Percentiles rank a stretch among this genome's conserved stretches.
phyloP scores from a whole-genome alignment of 2,329 filamentous ascomycete genomes.

The Ophiostoma montium region DNA sequence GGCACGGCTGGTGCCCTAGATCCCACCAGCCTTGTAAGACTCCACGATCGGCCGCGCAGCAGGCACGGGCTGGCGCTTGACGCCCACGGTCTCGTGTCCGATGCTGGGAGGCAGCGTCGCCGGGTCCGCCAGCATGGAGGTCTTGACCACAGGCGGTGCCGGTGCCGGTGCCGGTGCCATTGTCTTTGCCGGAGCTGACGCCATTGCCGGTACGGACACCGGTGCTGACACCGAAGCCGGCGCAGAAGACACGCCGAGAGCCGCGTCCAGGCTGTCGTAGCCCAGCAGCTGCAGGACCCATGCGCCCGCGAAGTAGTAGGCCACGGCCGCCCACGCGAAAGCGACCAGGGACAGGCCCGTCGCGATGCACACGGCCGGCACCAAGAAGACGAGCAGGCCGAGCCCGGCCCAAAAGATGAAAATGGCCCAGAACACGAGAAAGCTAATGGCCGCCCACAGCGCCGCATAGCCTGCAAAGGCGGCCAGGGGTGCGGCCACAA shows the following conservation, averaged over 20 bases:
- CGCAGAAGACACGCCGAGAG: background rate
- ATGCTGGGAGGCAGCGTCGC: no score
- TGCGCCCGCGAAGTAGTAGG: background rate
- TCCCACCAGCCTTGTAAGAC: no score
- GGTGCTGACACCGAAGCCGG: no score
- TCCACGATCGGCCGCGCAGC: no score
- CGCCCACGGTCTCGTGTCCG: background rate
- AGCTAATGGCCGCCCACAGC: constrained; percentile 8
- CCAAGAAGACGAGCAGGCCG: constrained; percentile 9
- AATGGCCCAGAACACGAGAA: constrained; percentile 10
- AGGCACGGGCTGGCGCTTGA: background rate
- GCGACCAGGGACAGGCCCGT: constrained; percentile 3
- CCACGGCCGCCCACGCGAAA: constrained; percentile 9
- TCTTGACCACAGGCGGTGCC: background rate
- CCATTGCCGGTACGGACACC: no score
- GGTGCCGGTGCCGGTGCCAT: background rate
- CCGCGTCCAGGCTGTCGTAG: background rate
- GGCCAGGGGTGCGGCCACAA: constrained; percentile 5
- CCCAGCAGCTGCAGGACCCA: constrained; percentile 4
- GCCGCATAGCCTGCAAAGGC: constrained; percentile 8
- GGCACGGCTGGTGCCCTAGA: no score
- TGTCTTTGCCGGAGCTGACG: no score
- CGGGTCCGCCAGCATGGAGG: no score
- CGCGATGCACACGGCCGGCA: constrained; percentile 10
- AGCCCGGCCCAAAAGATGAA: constrained; percentile 13